A percentile compares a stretch with the other conserved stretches of the same genome.
Evolutionary conservation across 2,329 filamentous ascomycete genomes (phyloP).

Genomic region (Aspergillus neotritici): DNA sequence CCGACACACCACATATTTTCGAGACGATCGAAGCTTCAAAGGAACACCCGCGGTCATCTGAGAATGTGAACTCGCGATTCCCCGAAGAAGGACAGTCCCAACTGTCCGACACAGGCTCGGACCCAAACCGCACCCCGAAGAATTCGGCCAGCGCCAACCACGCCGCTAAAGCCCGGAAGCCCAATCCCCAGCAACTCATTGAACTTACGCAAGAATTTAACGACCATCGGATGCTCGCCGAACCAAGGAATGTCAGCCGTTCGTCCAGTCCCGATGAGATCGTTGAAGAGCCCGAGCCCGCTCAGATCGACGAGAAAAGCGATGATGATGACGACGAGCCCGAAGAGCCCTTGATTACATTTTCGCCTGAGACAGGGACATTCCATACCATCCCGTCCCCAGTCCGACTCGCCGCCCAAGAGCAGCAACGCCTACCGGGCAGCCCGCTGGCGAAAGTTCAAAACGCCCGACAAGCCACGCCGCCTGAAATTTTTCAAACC

Average conservation of each 20-base stretch:
- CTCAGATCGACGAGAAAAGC: neutral
- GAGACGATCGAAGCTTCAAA: too few relatives aligned
- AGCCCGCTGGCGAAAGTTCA: slow-evolving; percentile 3
- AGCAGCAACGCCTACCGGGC: slow-evolving; percentile 11
- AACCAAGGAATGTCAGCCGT: too few relatives aligned
- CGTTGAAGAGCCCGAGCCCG: neutral
- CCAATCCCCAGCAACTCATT: too few relatives aligned
- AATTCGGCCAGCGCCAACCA: too few relatives aligned
- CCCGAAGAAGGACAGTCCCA: too few relatives aligned
- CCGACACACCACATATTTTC: neutral
- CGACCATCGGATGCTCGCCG: too few relatives aligned
- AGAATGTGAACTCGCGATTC: too few relatives aligned
- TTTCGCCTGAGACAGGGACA: slow-evolving; percentile 41
- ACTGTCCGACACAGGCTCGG: too few relatives aligned
- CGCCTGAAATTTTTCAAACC: slow-evolving; percentile 10
- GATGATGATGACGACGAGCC: slow-evolving; percentile 14
- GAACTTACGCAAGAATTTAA: too few relatives aligned
- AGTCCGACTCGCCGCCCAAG: slow-evolving; percentile 21
- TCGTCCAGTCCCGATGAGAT: neutral
- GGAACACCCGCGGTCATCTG: too few relatives aligned
- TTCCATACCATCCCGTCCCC: slow-evolving; percentile 39
- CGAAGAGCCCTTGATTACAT: slow-evolving; percentile 37
- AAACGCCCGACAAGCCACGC: slow-evolving; percentile 4
- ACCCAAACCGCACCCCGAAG: too few relatives aligned
- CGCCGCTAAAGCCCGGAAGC: too few relatives aligned